phyloP scores from a whole-genome alignment of 2,329 filamentous ascomycete genomes.

The Fonsecaea erecta region DNA sequence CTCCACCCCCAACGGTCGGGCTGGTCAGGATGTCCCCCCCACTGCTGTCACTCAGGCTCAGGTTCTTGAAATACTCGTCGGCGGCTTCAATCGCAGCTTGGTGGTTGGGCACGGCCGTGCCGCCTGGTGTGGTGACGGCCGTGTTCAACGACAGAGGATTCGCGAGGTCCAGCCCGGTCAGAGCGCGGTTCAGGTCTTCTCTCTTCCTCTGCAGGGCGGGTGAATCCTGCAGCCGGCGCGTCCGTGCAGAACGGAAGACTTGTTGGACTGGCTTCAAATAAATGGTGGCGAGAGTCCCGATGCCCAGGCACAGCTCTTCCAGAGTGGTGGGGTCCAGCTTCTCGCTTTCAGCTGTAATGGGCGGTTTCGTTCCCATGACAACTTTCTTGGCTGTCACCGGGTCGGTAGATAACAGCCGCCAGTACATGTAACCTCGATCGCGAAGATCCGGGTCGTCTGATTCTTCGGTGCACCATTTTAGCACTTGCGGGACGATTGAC shows the following conservation, averaged over 20 bases:
- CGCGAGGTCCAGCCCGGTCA: constrained; percentile 14
- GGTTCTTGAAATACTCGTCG: constrained; percentile 83
- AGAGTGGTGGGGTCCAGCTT: constrained; percentile 87
- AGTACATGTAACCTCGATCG: constrained; percentile 99
- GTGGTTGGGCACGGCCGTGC: constrained; percentile 48
- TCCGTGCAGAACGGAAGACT: constrained; percentile 88
- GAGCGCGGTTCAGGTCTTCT: constrained; percentile 48
- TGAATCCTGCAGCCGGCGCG: constrained; percentile 76
- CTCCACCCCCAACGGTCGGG: constrained; percentile 39
- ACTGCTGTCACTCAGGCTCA: constrained; percentile 70
- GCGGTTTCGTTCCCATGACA: constrained; percentile 96
- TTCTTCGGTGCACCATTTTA: constrained; percentile 98
- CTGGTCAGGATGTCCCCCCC: constrained; percentile 57
- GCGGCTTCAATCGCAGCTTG: constrained; percentile 79
- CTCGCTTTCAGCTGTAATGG: constrained; percentile 95
- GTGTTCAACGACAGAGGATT: constrained; percentile 38
- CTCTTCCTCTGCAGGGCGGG: constrained; percentile 79
- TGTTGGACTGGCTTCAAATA: constrained; percentile 98
- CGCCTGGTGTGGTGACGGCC: constrained; percentile 37
- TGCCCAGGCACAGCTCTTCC: constrained; percentile 96
- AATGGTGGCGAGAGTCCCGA: constrained; percentile 93
- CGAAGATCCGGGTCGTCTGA: constrained; percentile 98
- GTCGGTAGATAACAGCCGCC: constrained; percentile 91
- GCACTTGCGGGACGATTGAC: constrained; percentile 86
- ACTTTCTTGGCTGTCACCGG: constrained; percentile 82